Conservation (phyloP, 192 early-diverging fungal species). For the Entomortierella parvispora region DNA sequence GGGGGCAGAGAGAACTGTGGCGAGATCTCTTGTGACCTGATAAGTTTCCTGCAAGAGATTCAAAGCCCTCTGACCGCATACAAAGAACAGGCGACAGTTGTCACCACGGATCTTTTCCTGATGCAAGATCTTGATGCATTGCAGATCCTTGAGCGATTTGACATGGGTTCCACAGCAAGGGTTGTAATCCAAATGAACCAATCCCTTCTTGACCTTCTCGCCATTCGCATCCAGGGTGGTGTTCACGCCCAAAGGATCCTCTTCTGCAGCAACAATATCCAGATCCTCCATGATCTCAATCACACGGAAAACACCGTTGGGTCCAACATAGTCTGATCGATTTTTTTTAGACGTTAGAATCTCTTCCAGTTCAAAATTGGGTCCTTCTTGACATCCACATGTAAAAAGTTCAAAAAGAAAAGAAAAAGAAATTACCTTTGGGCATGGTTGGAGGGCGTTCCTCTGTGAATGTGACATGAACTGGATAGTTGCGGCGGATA, state of each 20-base stretch:
- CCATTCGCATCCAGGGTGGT: neutral
- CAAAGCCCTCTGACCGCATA: constrained; percentile 69
- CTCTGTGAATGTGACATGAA: constrained; percentile 60
- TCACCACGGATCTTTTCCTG: constrained; percentile 72
- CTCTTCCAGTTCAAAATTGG: too few relatives aligned
- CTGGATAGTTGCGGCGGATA: constrained; percentile 61
- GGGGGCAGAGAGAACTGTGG: constrained; percentile 45
- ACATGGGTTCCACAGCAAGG: constrained; percentile 85
- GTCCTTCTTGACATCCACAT: too few relatives aligned
- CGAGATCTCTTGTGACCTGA: constrained; percentile 50
- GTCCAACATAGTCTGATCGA: constrained; percentile 46
- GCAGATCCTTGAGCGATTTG: constrained; percentile 65
- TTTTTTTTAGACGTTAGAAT: too few relatives aligned
- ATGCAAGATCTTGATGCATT: constrained; percentile 70
- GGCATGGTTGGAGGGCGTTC: constrained; percentile 62
- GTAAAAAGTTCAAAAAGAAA: neutral
- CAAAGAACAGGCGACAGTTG: constrained; percentile 75
- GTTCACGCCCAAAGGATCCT: constrained; percentile 16
- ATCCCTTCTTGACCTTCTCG: constrained; percentile 42
- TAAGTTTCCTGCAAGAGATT: constrained; percentile 50
- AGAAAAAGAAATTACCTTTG: constrained; percentile 27
- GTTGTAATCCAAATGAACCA: constrained; percentile 64
- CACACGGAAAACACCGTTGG: constrained; percentile 46
- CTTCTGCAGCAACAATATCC: constrained; percentile 36
- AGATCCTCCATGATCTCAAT: constrained; percentile 49